A percentile compares a stretch with the other conserved stretches of the same genome.
These are phyloP conservation scores for Postia placenta DNA, from an alignment of 768 basidiomycete genomes.

Conservation along the genomic window DNA sequence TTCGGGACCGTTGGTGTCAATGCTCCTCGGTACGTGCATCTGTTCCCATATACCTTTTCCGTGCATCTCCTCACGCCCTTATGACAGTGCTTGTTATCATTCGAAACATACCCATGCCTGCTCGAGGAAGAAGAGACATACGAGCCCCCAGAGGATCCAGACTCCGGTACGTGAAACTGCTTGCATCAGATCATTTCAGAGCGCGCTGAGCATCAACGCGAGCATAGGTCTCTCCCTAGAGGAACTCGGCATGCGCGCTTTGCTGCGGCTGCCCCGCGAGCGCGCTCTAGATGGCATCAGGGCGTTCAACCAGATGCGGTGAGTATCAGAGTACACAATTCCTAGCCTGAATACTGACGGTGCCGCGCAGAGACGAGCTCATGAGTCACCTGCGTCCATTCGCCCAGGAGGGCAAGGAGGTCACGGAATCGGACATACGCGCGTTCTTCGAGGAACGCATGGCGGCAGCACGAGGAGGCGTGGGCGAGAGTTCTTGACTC, in stretches of 20 bases:
- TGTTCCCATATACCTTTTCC: slow-evolving; percentile 1
- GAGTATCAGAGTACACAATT: slow-evolving; percentile 16
- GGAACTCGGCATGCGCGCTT: slow-evolving; percentile 76
- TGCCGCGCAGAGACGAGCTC: slow-evolving; percentile 61
- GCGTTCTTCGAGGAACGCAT: slow-evolving; percentile 16
- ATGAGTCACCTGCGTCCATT: slow-evolving; percentile 71
- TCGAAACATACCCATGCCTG: slow-evolving; percentile 53
- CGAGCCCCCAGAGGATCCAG: slow-evolving; percentile 82
- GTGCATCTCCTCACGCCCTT: background rate
- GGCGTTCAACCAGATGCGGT: slow-evolving; percentile 84
- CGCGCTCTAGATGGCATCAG: slow-evolving; percentile 78
- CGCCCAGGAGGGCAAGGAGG: slow-evolving; percentile 69
- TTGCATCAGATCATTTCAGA: too few relatives aligned
- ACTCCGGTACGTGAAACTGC: slow-evolving; percentile 51
- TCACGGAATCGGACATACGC: slow-evolving; percentile 58
- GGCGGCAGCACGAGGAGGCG: background rate
- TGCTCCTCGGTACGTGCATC: slow-evolving; percentile 47
- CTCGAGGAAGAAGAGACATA: slow-evolving; percentile 79
- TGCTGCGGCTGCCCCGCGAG: slow-evolving; percentile 69
- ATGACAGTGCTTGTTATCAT: slow-evolving; percentile 49
- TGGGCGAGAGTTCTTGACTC: background rate
- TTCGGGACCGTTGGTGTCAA: slow-evolving; percentile 74
- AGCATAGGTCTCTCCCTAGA: slow-evolving; percentile 74
- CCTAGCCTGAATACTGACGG: slow-evolving; percentile 1
- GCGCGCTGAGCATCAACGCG: background rate